Conservation (phyloP, 2,329 filamentous ascomycete genomes). For the Fusarium phyllophilum region DNA sequence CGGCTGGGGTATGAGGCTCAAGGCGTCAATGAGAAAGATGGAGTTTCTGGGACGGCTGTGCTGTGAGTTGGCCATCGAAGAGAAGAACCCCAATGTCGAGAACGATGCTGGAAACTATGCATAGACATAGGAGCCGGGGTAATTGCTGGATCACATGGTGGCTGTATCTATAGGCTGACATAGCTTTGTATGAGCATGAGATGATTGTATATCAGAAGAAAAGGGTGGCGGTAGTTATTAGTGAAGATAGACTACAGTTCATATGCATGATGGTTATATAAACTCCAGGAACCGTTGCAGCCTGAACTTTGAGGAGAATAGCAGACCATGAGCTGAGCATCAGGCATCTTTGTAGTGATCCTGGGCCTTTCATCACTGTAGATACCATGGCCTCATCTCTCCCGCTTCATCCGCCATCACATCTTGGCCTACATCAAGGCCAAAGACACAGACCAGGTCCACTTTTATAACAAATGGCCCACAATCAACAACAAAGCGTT, state of each 20-base stretch:
- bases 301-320: not conserved
- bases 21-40: conserved; percentile 37
- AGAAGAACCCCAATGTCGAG: conserved; percentile 33
- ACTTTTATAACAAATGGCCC: conserved; percentile 10
- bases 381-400: conserved; percentile 10
- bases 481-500: conserved; percentile 15
- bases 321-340: not conserved
- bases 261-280: not conserved
- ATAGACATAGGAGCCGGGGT: conserved; percentile 19
- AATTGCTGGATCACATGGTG: not conserved
- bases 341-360: not conserved
- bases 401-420: conserved; percentile 15
- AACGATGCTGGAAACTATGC: conserved; percentile 28
- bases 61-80: conserved; percentile 43
- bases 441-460: conserved; percentile 8
- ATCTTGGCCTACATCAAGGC: not conserved
- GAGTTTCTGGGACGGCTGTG: conserved; percentile 40
- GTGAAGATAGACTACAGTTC: not conserved
- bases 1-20: conserved; percentile 38
- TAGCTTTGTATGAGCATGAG: conserved; percentile 17
- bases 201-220: conserved; percentile 4
- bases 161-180: conserved; percentile 8
- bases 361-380: conserved; percentile 6
- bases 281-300: not conserved
- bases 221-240: not conserved